Evolutionary conservation across 2,329 filamentous ascomycete species (phyloP), one percentile per base, ranked within the genome.

Genomic region (Trichoderma cornu-damae): DNA sequence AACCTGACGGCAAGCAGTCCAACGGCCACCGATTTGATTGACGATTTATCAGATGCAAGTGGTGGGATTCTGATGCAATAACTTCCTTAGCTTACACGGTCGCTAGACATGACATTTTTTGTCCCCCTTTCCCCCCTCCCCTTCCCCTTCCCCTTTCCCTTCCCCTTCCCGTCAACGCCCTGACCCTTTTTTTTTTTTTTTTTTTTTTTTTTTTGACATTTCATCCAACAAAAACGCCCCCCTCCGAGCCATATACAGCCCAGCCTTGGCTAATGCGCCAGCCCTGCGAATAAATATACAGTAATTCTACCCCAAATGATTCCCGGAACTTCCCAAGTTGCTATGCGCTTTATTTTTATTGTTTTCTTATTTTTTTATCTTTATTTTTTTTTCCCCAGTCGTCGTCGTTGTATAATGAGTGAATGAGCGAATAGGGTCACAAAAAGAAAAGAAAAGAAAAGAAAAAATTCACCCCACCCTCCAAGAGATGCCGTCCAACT

Each of bases 401-500:
- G 44, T 56, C 34, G n/a, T n/a, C n/a, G n/a, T n/a, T 34, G 14
- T 46, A 47, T 24, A 58, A 50, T n/a, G 30, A 43, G 55, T 51
- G 48, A 51, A 54, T 46, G 44, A 42, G 16, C 35, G 18, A 35
- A 22, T 4, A 24, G 6, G 6, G 26, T 26, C 20, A 47, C 6
- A 26, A 32, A 24, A 35, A 22, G 6, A 20, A 16, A 35, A 18
- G 7, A 9, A 7, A 51, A 26, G 6, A 4, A 35, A 32, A 14
- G 11, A 16, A 22, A 24, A 28, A 14, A 18, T 18, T 54, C 40
- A 59, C 6, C 53, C 49, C 11, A 57, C 26, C 24, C 58, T 57
- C 72, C 78, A 81, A 6, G 77, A 76, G 59, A 82, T 80, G 8
- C 79, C 79, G 60, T 82, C 80, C 59, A 82, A 65, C 59, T 81